Percentiles rank a stretch among this genome's conserved stretches.
These are phyloP conservation scores for Pyronema omphalodes DNA, from an alignment of 495 filamentous ascomycete genomes.

Conservation along the genomic window DNA sequence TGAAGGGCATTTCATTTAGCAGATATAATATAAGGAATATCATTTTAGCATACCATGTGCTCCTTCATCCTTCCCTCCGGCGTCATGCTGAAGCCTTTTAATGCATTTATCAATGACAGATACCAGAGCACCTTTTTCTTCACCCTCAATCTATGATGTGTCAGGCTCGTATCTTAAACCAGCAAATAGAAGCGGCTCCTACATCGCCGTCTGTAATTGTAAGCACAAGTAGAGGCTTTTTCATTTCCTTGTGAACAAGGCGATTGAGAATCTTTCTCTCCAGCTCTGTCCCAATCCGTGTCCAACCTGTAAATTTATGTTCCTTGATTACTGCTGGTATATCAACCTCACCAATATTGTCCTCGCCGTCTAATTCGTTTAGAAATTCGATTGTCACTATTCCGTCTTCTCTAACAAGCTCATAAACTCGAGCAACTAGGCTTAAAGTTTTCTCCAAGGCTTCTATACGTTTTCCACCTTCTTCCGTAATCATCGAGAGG, in stretches of 20 bases:
- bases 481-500: constrained; percentile 51
- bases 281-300: constrained; percentile 44
- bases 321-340: constrained; percentile 33
- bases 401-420: constrained; percentile 48
- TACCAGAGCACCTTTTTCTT: constrained; percentile 33
- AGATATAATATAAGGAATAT: background rate
- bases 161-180: too few relatives aligned
- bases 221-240: constrained; percentile 48
- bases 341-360: constrained; percentile 33
- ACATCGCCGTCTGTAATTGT: constrained; percentile 43
- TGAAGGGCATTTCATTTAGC: constrained; percentile 23
- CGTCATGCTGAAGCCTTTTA: too few relatives aligned
- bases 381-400: constrained; percentile 46
- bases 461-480: constrained; percentile 36
- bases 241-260: constrained; percentile 28
- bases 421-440: constrained; percentile 39
- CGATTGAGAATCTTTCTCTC: constrained; percentile 40
- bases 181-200: too few relatives aligned
- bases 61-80: too few relatives aligned
- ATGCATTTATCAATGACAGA: constrained; percentile 28
- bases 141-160: constrained; percentile 42
- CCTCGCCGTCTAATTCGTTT: constrained; percentile 34
- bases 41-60: background rate
- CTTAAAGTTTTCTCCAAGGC: constrained; percentile 40
- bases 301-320: constrained; percentile 41